Conservation (phyloP, 768 basidiomycete genomes). For the Lentinula sp. region DNA sequence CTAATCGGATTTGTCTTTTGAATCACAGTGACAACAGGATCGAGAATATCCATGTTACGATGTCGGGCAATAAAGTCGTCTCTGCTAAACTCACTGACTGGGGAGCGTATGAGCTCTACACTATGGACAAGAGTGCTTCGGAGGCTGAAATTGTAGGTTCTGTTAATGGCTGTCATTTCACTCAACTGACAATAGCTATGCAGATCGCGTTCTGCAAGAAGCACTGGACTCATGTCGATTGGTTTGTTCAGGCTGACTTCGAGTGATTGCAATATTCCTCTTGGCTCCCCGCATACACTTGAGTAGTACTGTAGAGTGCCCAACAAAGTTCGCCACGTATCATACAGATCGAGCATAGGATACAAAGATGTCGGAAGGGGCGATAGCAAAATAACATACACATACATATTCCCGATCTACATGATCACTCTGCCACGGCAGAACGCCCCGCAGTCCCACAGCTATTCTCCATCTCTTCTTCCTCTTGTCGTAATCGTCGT, state of each 20-base stretch:
- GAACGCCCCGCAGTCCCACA: constrained; percentile 47
- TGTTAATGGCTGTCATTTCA: too few species aligned
- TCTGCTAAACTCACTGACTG: not conserved
- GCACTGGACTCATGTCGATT: not conserved
- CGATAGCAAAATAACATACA: too few species aligned
- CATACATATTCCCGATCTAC: too few species aligned
- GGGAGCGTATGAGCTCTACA: not conserved
- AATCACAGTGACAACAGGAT: not conserved
- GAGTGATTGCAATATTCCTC: not conserved
- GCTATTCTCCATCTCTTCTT: constrained; percentile 57
- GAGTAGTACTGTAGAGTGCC: too few species aligned
- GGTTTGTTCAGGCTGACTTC: not conserved
- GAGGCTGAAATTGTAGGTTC: not conserved
- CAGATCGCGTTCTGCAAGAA: not conserved
- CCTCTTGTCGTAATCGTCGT: constrained; percentile 53
- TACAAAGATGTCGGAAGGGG: too few species aligned
- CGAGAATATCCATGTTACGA: not conserved
- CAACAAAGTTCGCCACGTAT: too few species aligned
- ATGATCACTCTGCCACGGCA: not conserved
- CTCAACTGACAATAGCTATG: not conserved
- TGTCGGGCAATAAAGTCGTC: not conserved
- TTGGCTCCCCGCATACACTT: not conserved
- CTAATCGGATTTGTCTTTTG: too few species aligned
- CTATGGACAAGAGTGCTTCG: not conserved
- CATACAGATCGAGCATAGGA: too few species aligned